These are phyloP conservation scores for Fusarium marasasianum DNA, from an alignment of 2,329 filamentous ascomycete species.

Conservation along the genomic window DNA sequence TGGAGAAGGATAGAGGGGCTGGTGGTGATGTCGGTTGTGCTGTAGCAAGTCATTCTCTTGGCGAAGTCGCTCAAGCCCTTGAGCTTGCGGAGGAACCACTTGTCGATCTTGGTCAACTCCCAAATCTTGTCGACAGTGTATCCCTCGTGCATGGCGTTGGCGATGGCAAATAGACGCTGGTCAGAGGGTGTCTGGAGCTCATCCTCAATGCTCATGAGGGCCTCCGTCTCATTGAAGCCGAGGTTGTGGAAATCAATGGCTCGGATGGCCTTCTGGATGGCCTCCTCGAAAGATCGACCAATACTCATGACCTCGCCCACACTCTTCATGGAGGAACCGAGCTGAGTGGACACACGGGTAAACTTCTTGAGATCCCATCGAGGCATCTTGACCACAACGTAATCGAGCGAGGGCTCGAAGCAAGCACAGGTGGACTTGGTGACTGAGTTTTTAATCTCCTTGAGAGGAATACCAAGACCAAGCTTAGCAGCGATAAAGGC, in stretches of 20 bases:
- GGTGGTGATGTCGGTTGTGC: slow-evolving; percentile 70
- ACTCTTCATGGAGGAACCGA: slow-evolving; percentile 99
- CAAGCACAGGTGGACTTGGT: slow-evolving; percentile 96
- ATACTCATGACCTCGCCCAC: slow-evolving; percentile 99
- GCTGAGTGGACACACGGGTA: slow-evolving; percentile 91
- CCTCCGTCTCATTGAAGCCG: slow-evolving; percentile 90
- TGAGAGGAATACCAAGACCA: slow-evolving; percentile 91
- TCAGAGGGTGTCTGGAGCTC: slow-evolving; percentile 98
- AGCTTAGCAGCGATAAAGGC: slow-evolving; percentile 98
- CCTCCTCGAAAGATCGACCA: slow-evolving; percentile 95
- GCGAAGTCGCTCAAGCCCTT: slow-evolving; percentile 91
- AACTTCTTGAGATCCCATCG: slow-evolving; percentile 99
- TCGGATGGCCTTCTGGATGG: slow-evolving; percentile 97
- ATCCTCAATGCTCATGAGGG: slow-evolving; percentile 93
- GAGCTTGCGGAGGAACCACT: slow-evolving; percentile 95
- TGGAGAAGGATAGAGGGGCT: slow-evolving; percentile 75
- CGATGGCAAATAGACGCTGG: slow-evolving; percentile 95
- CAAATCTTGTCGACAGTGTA: slow-evolving; percentile 97
- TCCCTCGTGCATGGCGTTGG: slow-evolving; percentile 94
- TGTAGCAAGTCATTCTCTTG: slow-evolving; percentile 77
- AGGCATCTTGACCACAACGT: slow-evolving; percentile 98
- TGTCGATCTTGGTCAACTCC: slow-evolving; percentile 98
- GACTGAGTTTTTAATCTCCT: slow-evolving; percentile 95
- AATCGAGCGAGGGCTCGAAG: slow-evolving; percentile 98
- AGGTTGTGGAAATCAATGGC: slow-evolving; percentile 95